Evolutionary conservation across 2,329 filamentous ascomycete species (phyloP).

Genomic region (Fonsecaea multimorphosa): DNA sequence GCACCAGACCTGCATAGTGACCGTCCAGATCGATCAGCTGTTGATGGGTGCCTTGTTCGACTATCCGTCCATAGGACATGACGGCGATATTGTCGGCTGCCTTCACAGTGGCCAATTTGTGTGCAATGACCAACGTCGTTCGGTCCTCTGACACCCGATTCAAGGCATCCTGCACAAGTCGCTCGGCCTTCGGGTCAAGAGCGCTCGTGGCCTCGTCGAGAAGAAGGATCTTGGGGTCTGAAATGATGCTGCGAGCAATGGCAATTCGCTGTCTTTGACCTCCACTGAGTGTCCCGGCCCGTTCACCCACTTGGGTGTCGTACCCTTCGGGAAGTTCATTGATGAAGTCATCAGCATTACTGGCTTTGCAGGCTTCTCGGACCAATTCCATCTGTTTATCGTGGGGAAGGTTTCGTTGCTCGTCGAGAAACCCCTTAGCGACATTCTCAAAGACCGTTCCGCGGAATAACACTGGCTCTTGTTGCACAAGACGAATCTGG

Average conservation of each 20-base stretch:
- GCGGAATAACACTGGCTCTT: constrained; percentile 72
- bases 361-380: constrained; percentile 67
- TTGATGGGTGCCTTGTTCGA: constrained; percentile 78
- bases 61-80: constrained; percentile 70
- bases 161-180: constrained; percentile 60
- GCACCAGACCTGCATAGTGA: constrained; percentile 63
- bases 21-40: constrained; percentile 67
- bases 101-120: constrained; percentile 73
- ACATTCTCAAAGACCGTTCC: constrained; percentile 69
- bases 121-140: constrained; percentile 77
- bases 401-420: constrained; percentile 43
- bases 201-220: constrained; percentile 79
- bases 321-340: constrained; percentile 71
- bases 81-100: constrained; percentile 81
- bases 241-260: constrained; percentile 73
- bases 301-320: constrained; percentile 75
- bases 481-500: constrained; percentile 68
- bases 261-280: constrained; percentile 82
- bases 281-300: constrained; percentile 76
- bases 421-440: constrained; percentile 59
- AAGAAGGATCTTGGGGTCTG: constrained; percentile 69
- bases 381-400: constrained; percentile 45
- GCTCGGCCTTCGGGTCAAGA: constrained; percentile 62
- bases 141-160: constrained; percentile 63
- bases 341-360: constrained; percentile 73